Base-by-base conservation (phyloP, 2,329 filamentous ascomycete genomes). In the Xylariomycetidae sp. region DNA sequence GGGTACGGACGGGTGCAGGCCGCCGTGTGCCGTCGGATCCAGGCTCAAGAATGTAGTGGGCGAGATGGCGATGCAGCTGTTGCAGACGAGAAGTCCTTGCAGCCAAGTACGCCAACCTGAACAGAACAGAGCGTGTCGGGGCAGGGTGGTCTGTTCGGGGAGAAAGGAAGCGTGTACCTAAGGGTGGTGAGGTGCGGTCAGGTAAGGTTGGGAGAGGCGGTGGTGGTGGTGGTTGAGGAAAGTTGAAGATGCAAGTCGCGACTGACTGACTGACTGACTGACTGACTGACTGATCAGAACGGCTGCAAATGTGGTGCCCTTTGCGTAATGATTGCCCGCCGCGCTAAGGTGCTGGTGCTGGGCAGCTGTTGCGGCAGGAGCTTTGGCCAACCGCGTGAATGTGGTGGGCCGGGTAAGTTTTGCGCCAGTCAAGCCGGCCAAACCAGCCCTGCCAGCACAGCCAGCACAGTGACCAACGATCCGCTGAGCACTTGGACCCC, bases 1-100 rank as follows among this genome's bases (percentile, higher is more conserved):
- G 38, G 43, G 44, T 45, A 22, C 40, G 52, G 42, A 39, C 51
- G 48, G 49, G 51, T 54, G 51, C 51, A 54, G 51, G 49, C 51
- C 49, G 47, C 49, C 43, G 47, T n/a, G n/a, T 50, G 43, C 49
- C 47, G 42, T 42, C 27, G 25, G 44, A 43, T 34, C 39, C 39
- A 44, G 32, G 18, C 32, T 38, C 23, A 26, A 32, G 40, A 31
- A 6, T 13, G 18, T 29, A 28, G 22, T 26, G 18, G 30, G 20
- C 29, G 28, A 29, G 33, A 22, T 28, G 37, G 29, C 18, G 27
- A 35, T 25, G 27, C 16, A 31, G 13, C 17, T 23, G 8, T 23
- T 8, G 12, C 8, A 12, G 12, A 23, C 12, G 20, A 8, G 12
- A 8, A 23, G 20, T 12, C 12, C 20, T 12, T 8, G 20, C 12